Evolutionary conservation across 495 filamentous ascomycete species (phyloP).

Genomic region (Xylaria venustula): DNA sequence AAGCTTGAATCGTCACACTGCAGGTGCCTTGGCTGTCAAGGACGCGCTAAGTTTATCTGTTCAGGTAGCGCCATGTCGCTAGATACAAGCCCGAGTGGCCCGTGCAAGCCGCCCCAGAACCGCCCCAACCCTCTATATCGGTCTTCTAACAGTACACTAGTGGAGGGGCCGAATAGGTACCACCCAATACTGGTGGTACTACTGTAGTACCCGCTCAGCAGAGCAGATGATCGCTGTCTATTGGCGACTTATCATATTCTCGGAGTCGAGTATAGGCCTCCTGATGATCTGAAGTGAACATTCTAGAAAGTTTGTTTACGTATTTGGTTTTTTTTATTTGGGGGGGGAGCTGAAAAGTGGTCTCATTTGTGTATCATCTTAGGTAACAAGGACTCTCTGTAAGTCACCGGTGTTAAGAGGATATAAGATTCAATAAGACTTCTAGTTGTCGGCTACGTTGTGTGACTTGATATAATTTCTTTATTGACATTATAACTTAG

Average conservation of each 20-base stretch:
- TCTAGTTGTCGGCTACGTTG: no score
- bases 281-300: not conserved
- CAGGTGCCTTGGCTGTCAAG: slow-evolving; percentile 9
- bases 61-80: not conserved
- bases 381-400: no score
- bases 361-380: no score
- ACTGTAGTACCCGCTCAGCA: not conserved
- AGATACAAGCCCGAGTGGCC: not conserved
- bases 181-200: no score
- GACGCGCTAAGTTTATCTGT: not conserved
- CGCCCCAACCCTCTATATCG: no score
- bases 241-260: not conserved
- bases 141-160: no score
- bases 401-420: no score
- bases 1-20: slow-evolving; percentile 17
- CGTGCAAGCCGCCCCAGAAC: not conserved
- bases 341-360: no score
- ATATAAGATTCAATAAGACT: no score
- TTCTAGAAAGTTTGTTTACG: not conserved
- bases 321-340: not conserved
- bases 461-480: no score
- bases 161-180: no score
- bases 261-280: not conserved
- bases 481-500: no score
- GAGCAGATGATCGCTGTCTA: not conserved